Evolutionary conservation across 2,329 filamentous ascomycete genomes (phyloP), one percentile per base, ranked within the genome.

Genomic region (Zasmidium citrigriseum): DNA sequence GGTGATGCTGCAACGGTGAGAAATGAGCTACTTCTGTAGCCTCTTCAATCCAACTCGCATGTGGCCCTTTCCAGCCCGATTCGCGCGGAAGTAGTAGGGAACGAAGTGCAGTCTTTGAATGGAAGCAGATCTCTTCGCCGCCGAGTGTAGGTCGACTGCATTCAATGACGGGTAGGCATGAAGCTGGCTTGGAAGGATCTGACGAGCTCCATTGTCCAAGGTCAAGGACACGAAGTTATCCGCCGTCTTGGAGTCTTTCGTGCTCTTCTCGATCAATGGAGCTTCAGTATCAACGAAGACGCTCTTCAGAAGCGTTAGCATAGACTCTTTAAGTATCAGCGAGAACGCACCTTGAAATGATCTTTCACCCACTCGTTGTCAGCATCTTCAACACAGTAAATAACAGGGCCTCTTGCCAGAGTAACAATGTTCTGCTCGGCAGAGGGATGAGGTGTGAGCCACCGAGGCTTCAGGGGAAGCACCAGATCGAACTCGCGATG

Each of bases 361-460:
- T 84, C 77, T 1, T 73, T 64, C 52, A 82, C 83, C 81, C 82
- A 85, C 0, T 71, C 34, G 57, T 86, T 85, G 64, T 87, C 84
- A 5, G 76, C 65, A 55, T 87, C 84, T 65, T 88, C 85, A 3
- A 82, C 77, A 58, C 84, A 87, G 68, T 87, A 87, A 4, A 87
- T 73, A 4, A 87, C 66, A 0, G 84, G 85, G 0, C 85, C 85
- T 3, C 84, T 77, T 1, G 79, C 82, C 5, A 87, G 68, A 1
- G 80, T 77, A 38, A 85, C 62, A 1, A 80, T 83, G n/a, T 78
- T 71, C 64, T 86, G 82, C 62, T 81, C 81, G 0, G 83, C 82
- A 63, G 82, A 81, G 0, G 83, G 83, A 63, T 86, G 82, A 0
- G 84, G 83, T 2, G 77, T 70, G 2, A 85, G 63, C 52, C 79